Base-by-base conservation (phyloP, 2,329 filamentous ascomycete species). In the Fusarium sp. region DNA sequence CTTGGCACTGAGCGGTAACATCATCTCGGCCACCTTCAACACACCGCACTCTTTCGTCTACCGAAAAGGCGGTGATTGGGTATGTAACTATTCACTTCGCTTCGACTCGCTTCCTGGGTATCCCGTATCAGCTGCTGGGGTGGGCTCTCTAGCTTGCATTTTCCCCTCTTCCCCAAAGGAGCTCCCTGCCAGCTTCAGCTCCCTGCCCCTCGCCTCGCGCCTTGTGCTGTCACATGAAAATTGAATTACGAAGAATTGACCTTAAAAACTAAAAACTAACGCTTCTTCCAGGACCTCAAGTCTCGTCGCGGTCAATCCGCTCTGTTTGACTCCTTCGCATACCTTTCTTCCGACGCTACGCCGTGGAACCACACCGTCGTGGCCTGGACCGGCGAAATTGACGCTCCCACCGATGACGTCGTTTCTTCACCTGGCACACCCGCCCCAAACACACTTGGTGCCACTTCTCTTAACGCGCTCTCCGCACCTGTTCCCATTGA, bases 291-390 rank as follows among this genome's bases (percentile, higher is more conserved):
- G 92, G 88, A 92, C 75, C 82, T 97, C 56, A 88, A 88, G 72
- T 84, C 89, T 63, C 92, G 94, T 25, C 91, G 91, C 63, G 95
- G 95, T 56, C 95, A 94, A 60, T 97, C 95, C 14, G 94, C 95
- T 17, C 86, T 98, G 33, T 96, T 96, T 80, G 94, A 97, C 78
- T 94, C 94, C 11, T 94, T 98, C 75, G 88, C 90, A 56, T 90
- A 96, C 79, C 88, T 98, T 44, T 92, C 94, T 5, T 96, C 94
- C n/a, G 85, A 91, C 56, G 86, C 91, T 43, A 90, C 91, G 3
- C 89, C 91, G 20, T 98, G 94, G 94, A 93, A 94, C 73, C 95
- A 97, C 81, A 96, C 90, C 1, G 87, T 97, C 7, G 92, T 98
- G 53, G 94, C 93, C 45, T 98, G 95, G 95, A 97, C 95, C 4